A percentile compares a stretch with the other conserved stretches of the same genome.
Conservation (phyloP, 2,329 filamentous ascomycete species). For the Venturia pyrina region DNA sequence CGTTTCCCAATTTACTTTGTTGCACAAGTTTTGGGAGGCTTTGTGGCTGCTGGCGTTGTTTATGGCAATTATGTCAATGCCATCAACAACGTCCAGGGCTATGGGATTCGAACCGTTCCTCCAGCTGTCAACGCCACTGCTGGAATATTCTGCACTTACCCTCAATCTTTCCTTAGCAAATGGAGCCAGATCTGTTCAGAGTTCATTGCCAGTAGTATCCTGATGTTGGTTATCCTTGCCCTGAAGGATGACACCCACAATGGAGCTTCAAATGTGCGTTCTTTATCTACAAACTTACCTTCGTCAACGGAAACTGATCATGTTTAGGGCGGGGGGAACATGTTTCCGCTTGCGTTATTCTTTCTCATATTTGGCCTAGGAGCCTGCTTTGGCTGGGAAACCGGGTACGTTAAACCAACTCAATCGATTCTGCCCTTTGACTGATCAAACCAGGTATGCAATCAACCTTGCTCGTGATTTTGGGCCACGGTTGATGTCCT, state of each 20-base stretch:
- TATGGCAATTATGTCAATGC: conserved; percentile 56
- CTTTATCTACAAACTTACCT: neutral
- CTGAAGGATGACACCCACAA: conserved; percentile 46
- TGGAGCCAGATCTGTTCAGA: conserved; percentile 63
- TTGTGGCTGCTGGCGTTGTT: conserved; percentile 46
- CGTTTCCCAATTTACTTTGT: conserved; percentile 59
- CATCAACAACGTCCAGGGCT: conserved; percentile 55
- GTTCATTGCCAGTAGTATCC: conserved; percentile 54
- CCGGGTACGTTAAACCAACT: conserved; percentile 19
- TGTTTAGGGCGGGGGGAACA: conserved; percentile 20
- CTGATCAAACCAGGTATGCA: conserved; percentile 20
- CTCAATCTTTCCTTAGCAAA: conserved; percentile 54
- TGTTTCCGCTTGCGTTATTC: conserved; percentile 49
- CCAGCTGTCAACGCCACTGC: conserved; percentile 49
- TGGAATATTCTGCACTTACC: conserved; percentile 65
- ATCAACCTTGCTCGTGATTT: conserved; percentile 65
- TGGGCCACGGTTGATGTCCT: conserved; percentile 57
- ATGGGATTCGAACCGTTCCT: conserved; percentile 52
- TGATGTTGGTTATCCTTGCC: conserved; percentile 65
- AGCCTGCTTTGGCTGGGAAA: conserved; percentile 62
- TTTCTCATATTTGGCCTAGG: conserved; percentile 62
- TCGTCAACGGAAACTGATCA: conserved; percentile 11
- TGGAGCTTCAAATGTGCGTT: conserved; percentile 23
- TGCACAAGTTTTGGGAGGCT: conserved; percentile 58
- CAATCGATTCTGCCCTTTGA: neutral